These are phyloP conservation scores for Paecilomyces sp. DNA, from an alignment of 2,329 filamentous ascomycete species.

Conservation along the genomic window DNA sequence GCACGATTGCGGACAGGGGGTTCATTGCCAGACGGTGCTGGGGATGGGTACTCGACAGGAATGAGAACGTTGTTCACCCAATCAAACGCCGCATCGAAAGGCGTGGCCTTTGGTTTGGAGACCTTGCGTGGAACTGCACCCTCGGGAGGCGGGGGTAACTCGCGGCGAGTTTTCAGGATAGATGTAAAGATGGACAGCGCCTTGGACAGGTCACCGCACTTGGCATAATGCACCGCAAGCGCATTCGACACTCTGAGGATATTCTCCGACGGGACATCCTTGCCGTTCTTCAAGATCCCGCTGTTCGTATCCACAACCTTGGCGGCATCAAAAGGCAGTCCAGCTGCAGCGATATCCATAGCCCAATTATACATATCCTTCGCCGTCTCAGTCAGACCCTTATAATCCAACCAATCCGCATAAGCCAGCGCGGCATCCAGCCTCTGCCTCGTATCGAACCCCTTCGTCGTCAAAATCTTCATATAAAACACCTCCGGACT, in stretches of 20 bases:
- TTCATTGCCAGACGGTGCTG: constrained; percentile 62
- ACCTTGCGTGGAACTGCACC: not conserved
- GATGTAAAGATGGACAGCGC: constrained; percentile 83
- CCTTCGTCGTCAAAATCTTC: constrained; percentile 71
- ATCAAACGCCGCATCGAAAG: constrained; percentile 28
- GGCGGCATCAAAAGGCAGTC: constrained; percentile 37
- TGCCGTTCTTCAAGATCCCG: constrained; percentile 53
- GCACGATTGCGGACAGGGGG: constrained; percentile 57
- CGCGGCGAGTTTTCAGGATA: constrained; percentile 68
- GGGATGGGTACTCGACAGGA: constrained; percentile 59
- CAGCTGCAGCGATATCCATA: constrained; percentile 63
- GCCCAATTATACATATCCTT: constrained; percentile 69
- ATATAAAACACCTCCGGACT: constrained; percentile 71
- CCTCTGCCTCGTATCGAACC: constrained; percentile 71
- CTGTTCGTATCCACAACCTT: constrained; percentile 55
- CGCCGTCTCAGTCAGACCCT: constrained; percentile 57
- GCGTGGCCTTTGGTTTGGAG: constrained; percentile 8
- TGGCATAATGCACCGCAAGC: constrained; percentile 70
- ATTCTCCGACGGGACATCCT: constrained; percentile 58
- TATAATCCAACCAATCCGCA: constrained; percentile 78
- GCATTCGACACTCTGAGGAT: constrained; percentile 68
- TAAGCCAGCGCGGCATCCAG: constrained; percentile 77
- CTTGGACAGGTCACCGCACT: constrained; percentile 55
- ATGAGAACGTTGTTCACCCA: constrained; percentile 39
- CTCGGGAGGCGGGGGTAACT: constrained; percentile 39